Conservation (phyloP, 1,139 yeast species). For the Geotrichum europaeum region DNA sequence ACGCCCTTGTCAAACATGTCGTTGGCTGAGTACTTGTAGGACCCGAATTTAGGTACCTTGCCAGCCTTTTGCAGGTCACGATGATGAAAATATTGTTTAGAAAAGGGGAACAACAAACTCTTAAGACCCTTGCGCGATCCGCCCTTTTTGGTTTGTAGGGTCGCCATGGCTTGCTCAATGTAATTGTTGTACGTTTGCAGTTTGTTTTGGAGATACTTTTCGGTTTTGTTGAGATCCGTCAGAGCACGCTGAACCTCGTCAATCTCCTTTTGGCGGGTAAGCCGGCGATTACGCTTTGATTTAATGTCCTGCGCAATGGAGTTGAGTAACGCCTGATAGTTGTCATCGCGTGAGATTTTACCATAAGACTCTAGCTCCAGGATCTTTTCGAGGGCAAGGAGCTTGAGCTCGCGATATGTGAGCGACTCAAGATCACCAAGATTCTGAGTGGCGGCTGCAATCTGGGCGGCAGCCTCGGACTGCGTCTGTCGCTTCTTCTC, state of each 20-base stretch:
- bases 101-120: slow-evolving; percentile 49
- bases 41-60: slow-evolving; percentile 69
- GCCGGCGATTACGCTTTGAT: slow-evolving; percentile 66
- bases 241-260: slow-evolving; percentile 55
- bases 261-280: slow-evolving; percentile 56
- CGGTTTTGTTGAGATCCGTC: slow-evolving; percentile 55
- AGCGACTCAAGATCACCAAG: slow-evolving; percentile 51
- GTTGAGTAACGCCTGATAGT: slow-evolving; percentile 73
- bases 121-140: slow-evolving; percentile 43
- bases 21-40: slow-evolving; percentile 74
- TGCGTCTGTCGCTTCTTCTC: slow-evolving; percentile 11
- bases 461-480: slow-evolving; percentile 6
- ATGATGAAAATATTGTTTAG: slow-evolving; percentile 74
- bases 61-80: slow-evolving; percentile 65
- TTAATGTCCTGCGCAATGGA: slow-evolving; percentile 82
- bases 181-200: slow-evolving; percentile 62
- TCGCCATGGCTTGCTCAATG: slow-evolving; percentile 58
- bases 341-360: slow-evolving; percentile 56
- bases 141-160: slow-evolving; percentile 53
- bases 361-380: slow-evolving; percentile 71
- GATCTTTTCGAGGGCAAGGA: slow-evolving; percentile 65
- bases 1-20: slow-evolving; percentile 70
- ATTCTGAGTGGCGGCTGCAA: slow-evolving; percentile 25
- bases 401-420: slow-evolving; percentile 72
- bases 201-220: slow-evolving; percentile 53